Conservation (phyloP, 2,329 filamentous ascomycete genomes). For the Trichoderma breve region DNA sequence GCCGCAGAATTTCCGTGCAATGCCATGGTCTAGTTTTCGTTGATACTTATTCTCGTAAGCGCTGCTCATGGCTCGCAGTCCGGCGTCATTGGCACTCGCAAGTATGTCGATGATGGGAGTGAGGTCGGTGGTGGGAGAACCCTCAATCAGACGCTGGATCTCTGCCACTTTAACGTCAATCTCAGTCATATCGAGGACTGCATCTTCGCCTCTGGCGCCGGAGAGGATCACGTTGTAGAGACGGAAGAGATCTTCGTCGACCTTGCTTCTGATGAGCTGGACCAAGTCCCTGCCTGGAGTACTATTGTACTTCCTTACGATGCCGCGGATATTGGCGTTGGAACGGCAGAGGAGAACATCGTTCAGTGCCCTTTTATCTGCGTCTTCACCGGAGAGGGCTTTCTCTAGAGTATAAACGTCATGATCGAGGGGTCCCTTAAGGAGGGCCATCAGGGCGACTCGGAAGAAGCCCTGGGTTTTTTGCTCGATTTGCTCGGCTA, state of each 20-base stretch:
- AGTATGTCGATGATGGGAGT: slow-evolving; percentile 34
- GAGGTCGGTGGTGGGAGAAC: slow-evolving; percentile 31
- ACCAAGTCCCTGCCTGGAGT: slow-evolving; percentile 31
- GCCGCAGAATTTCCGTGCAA: slow-evolving; percentile 23
- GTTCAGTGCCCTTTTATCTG: slow-evolving; percentile 29
- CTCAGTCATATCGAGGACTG: slow-evolving; percentile 28
- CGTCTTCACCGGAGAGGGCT: slow-evolving; percentile 32
- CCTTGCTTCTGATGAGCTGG: slow-evolving; percentile 33
- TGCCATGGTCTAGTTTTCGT: slow-evolving; percentile 30
- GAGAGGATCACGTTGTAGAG: slow-evolving; percentile 37
- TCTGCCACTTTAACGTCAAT: slow-evolving; percentile 36
- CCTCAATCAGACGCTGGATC: slow-evolving; percentile 35
- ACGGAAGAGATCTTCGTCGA: slow-evolving; percentile 31
- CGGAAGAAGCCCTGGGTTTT: slow-evolving; percentile 16
- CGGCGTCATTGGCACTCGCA: slow-evolving; percentile 31
- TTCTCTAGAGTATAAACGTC: slow-evolving; percentile 33
- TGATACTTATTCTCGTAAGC: slow-evolving; percentile 25
- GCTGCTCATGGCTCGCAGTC: slow-evolving; percentile 33
- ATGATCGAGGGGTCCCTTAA: slow-evolving; percentile 33
- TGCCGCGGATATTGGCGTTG: slow-evolving; percentile 37
- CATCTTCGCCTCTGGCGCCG: slow-evolving; percentile 31
- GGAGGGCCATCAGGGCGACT: slow-evolving; percentile 29
- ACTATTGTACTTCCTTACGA: slow-evolving; percentile 31
- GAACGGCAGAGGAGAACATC: slow-evolving; percentile 37
- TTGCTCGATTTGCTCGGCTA: slow-evolving; percentile 28